Conservation (phyloP, 371 early-diverging fungal genomes). For the Lichtheimia ornata region DNA sequence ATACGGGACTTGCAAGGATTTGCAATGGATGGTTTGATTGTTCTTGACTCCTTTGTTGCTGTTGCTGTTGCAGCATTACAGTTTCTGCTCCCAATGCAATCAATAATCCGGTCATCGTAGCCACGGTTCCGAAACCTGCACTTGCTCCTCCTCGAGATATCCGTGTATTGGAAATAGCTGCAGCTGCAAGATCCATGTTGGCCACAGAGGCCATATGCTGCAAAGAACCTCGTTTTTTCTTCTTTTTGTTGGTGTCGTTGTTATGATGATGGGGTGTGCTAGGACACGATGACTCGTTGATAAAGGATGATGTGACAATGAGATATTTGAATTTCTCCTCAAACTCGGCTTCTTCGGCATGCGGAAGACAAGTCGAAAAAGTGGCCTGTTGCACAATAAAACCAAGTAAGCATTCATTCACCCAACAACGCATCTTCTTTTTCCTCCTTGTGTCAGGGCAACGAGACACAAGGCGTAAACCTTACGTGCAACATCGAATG, state of each 20-base stretch:
- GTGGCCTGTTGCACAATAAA: not conserved
- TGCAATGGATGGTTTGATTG: not conserved
- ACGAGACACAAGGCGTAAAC: no score
- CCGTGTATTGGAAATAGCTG: no score
- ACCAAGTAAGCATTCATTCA: no score
- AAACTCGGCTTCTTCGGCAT: constrained; percentile 52
- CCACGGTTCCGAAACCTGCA: constrained; percentile 10
- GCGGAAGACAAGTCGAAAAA: constrained; percentile 18
- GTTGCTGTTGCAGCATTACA: not conserved
- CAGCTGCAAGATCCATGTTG: no score
- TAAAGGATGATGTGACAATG: constrained; percentile 53
- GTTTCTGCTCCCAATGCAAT: constrained; percentile 17
- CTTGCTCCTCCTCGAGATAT: no score
- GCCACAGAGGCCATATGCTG: not conserved
- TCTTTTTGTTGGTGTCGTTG: not conserved
- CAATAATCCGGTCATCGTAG: constrained; percentile 16
- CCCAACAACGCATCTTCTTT: no score
- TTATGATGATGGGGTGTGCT: constrained; percentile 6
- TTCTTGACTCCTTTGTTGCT: not conserved
- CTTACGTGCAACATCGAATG: no score
- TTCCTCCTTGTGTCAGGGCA: no score
- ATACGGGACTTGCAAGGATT: constrained; percentile 7
- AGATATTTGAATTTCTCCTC: constrained; percentile 62
- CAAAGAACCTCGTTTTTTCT: not conserved
- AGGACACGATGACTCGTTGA: constrained; percentile 33